These are phyloP conservation scores for Fraxinus dipetala DNA, from an alignment of 305 asterid species.

Conservation along the genomic window DNA sequence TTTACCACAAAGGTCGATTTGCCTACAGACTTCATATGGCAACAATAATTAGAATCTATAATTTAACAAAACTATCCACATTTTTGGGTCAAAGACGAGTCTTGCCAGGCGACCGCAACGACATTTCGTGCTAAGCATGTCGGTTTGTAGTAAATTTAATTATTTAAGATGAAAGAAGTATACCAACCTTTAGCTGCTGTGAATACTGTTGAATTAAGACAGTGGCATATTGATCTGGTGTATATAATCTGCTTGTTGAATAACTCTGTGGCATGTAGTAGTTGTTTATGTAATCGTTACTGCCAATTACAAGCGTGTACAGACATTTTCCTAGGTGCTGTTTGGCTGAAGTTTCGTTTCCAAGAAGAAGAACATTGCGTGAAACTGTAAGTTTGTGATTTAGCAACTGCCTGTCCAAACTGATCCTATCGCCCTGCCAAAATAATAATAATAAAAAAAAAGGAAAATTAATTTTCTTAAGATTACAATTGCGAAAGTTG, in stretches of 20 bases:
- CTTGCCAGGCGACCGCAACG: background rate
- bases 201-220: slow-evolving; percentile 25
- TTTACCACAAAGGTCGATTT: background rate
- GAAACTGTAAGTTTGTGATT: slow-evolving; percentile 26
- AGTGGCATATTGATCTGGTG: slow-evolving; percentile 28
- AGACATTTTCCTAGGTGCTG: slow-evolving; percentile 33
- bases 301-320: slow-evolving; percentile 35
- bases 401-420: slow-evolving; percentile 31
- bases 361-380: background rate
- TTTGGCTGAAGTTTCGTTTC: background rate
- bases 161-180: background rate
- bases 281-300: slow-evolving; percentile 44
- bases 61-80: background rate
- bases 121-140: background rate
- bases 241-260: slow-evolving; percentile 22
- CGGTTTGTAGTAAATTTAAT: background rate
- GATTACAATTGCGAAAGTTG: background rate
- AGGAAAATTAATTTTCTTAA: background rate
- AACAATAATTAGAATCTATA: background rate
- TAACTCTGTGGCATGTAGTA: slow-evolving; percentile 33
- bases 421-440: slow-evolving; percentile 38
- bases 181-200: slow-evolving; percentile 26
- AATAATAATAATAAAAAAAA: background rate
- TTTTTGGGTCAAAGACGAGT: background rate
- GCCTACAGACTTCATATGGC: too few relatives aligned